Base-by-base conservation (phyloP, 1,284 basidiomycete genomes). In the Rhodofomes roseus region DNA sequence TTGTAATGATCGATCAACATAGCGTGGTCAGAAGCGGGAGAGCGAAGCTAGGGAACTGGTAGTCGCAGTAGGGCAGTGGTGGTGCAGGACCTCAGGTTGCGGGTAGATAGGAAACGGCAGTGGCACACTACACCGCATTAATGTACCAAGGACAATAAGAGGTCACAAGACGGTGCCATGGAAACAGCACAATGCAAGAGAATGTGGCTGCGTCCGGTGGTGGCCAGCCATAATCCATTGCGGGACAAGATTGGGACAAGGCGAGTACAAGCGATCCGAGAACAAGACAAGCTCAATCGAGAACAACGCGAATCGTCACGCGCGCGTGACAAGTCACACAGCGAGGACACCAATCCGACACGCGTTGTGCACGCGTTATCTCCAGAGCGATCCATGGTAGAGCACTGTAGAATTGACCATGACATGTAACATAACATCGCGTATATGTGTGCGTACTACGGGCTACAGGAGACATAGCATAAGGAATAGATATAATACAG, bases 401-500 rank as follows among this genome's bases (percentile, higher is more conserved):
- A 31, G 23, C 46, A 27, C 12, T 29, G 12, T 29, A 29, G 25
- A 23, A 48, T 48, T 48, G 46, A 48, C 27, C 31, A 43, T 39
- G 25, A 40, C 63, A 65, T 64, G 65, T 61, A 63, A 62, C 55
- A 56, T 29, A 29, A 48, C 11, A 27, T 34, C 31, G 46, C 46
- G 46, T 48, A 29, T 23, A 29, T 52, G 56, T 43, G 39, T 34
- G 48, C 43, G 25, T 57, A 57, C 56, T 50, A 51, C 44, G 25
- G 9, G 40, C 36, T 58, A 58, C 48, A 53, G 16, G 27, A 43
- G 52, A 31, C 57, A 54, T 58, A 58, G 31, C 52, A 58, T 58
- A 61, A 51, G 34, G 57, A 68, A 68, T 68, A 68, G 53, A 60
- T 52, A 52, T 65, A 62, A 56, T 56, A 62, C 62, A 66, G 64